Conservation (phyloP, 495 filamentous ascomycete species). For the Lophium mytilinum region DNA sequence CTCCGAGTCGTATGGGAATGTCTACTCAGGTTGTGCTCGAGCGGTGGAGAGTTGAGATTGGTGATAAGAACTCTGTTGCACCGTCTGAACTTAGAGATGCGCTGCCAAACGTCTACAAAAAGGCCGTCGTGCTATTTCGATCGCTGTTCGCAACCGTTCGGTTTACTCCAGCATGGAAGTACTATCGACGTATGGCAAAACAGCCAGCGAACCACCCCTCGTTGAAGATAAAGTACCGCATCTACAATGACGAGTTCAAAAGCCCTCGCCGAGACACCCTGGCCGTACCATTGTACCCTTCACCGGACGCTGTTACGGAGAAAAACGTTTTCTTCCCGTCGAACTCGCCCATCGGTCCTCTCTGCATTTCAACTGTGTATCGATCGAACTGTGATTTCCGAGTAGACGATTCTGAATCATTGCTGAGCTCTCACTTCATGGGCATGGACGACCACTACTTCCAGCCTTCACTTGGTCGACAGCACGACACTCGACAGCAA, state of each 20-base stretch:
- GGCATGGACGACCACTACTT: conserved; percentile 83
- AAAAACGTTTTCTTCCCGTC: conserved; percentile 70
- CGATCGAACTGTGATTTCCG: conserved; percentile 84
- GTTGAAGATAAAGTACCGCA: conserved; percentile 70
- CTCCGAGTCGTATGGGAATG: conserved; percentile 46
- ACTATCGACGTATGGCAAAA: conserved; percentile 47
- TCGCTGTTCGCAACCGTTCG: conserved; percentile 80
- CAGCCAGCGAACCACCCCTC: conserved; percentile 57
- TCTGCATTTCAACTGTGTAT: conserved; percentile 73
- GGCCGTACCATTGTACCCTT: conserved; percentile 62
- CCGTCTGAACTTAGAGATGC: conserved; percentile 58
- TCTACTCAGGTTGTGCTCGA: conserved; percentile 70
- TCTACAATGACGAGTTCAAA: conserved; percentile 51
- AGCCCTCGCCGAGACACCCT: conserved; percentile 50
- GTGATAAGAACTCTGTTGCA: conserved; percentile 44
- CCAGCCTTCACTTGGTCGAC: conserved; percentile 52
- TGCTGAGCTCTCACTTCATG: conserved; percentile 94
- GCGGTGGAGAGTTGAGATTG: conserved; percentile 79
- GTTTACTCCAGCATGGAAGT: conserved; percentile 82
- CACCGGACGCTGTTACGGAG: conserved; percentile 57
- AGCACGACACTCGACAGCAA: conserved; percentile 21
- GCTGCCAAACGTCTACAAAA: conserved; percentile 89
- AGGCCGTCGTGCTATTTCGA: conserved; percentile 86
- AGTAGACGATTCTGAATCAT: conserved; percentile 80
- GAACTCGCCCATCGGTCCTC: conserved; percentile 75